phyloP scores from a whole-genome alignment of 2,329 filamentous ascomycete species.

The Coniochaeta ligniaria region DNA sequence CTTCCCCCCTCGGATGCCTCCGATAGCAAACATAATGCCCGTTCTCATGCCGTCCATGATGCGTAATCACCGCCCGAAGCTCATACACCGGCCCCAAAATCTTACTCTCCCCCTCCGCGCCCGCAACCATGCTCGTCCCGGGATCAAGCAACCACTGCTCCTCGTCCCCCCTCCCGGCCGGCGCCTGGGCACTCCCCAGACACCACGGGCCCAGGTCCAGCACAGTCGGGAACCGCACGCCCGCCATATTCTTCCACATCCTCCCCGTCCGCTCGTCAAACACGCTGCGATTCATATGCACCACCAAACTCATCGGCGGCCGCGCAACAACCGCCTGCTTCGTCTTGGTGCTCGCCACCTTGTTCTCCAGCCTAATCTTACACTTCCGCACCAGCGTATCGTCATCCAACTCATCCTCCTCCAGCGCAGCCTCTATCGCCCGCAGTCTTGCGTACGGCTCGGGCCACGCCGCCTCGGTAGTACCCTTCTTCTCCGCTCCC shows the following conservation, averaged over 20 bases:
- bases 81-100: slow-evolving; percentile 60
- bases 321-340: slow-evolving; percentile 82
- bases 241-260: slow-evolving; percentile 76
- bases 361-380: slow-evolving; percentile 58
- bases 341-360: slow-evolving; percentile 75
- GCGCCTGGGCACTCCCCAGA: slow-evolving; percentile 49
- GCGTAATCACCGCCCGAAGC: slow-evolving; percentile 77
- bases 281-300: slow-evolving; percentile 88
- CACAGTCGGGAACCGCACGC: slow-evolving; percentile 65
- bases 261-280: slow-evolving; percentile 79
- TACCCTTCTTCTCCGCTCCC: slow-evolving; percentile 23
- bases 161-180: slow-evolving; percentile 19
- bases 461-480: slow-evolving; percentile 42
- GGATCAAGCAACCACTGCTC: slow-evolving; percentile 70
- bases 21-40: slow-evolving; percentile 93
- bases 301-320: slow-evolving; percentile 69
- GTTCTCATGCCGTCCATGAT: slow-evolving; percentile 86
- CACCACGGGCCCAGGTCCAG: slow-evolving; percentile 83
- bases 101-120: slow-evolving; percentile 35
- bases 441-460: slow-evolving; percentile 49
- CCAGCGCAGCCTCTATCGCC: slow-evolving; percentile 62
- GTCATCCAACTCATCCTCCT: slow-evolving; percentile 74
- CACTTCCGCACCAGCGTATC: slow-evolving; percentile 54
- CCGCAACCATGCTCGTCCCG: slow-evolving; percentile 64
- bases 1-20: slow-evolving; percentile 45